phyloP scores from a whole-genome alignment of 768 basidiomycete species.

The Cubamyces lactineus region DNA sequence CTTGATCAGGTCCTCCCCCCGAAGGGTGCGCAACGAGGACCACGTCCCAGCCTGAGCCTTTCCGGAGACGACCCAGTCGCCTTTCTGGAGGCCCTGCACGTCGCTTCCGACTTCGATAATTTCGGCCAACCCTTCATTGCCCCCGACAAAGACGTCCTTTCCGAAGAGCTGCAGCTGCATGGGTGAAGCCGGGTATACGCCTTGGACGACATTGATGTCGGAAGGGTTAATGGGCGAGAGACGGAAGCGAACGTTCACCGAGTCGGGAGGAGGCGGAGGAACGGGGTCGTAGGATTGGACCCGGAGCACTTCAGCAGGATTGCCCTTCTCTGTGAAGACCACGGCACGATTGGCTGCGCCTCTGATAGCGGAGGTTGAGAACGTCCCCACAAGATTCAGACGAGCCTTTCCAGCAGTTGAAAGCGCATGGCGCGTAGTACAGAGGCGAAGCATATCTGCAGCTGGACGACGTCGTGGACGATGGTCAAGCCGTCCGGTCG shows the following conservation, averaged over 20 bases:
- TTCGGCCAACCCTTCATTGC: slow-evolving; percentile 77
- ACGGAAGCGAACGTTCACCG: slow-evolving; percentile 67
- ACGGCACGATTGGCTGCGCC: slow-evolving; percentile 57
- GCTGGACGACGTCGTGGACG: background rate
- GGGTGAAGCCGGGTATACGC: slow-evolving; percentile 77
- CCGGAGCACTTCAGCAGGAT: slow-evolving; percentile 62
- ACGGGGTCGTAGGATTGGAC: slow-evolving; percentile 55
- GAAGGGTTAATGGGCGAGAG: slow-evolving; percentile 82
- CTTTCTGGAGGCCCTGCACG: slow-evolving; percentile 49
- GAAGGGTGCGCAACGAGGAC: slow-evolving; percentile 59
- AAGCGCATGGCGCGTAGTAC: background rate
- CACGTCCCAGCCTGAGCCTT: slow-evolving; percentile 78
- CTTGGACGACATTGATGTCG: slow-evolving; percentile 80
- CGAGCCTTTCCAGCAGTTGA: too few species aligned
- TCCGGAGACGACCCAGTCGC: slow-evolving; percentile 78
- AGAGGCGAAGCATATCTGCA: slow-evolving; percentile 9
- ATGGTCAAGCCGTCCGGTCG: background rate
- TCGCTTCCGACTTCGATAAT: slow-evolving; percentile 63
- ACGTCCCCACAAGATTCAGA: background rate
- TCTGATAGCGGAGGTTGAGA: slow-evolving; percentile 12
- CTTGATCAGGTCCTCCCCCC: slow-evolving; percentile 58
- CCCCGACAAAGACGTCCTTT: slow-evolving; percentile 58
- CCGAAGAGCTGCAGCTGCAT: slow-evolving; percentile 31
- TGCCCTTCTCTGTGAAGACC: slow-evolving; percentile 63
- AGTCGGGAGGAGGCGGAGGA: slow-evolving; percentile 54